Percentiles rank a stretch among this genome's conserved stretches.
These are phyloP conservation scores for Penicillium pancosmium DNA, from an alignment of 495 filamentous ascomycete genomes.

Conservation along the genomic window DNA sequence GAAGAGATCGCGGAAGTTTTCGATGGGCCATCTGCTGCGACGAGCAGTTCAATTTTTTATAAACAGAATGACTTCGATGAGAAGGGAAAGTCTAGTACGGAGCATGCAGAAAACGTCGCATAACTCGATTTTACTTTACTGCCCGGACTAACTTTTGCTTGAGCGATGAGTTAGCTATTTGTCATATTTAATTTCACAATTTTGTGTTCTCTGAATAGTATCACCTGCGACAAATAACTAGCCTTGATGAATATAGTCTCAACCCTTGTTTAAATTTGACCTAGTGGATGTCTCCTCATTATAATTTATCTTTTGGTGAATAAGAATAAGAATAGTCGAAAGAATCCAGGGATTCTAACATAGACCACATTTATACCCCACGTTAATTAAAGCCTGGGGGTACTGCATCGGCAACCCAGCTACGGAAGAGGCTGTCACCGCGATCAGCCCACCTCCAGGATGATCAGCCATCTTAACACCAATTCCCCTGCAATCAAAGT, in stretches of 20 bases:
- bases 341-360: too few relatives aligned
- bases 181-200: too few relatives aligned
- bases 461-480: background rate
- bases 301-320: too few relatives aligned
- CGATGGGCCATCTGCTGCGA: slow-evolving; percentile 41
- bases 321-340: too few relatives aligned
- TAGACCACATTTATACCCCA: too few relatives aligned
- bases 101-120: slow-evolving; percentile 16
- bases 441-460: background rate
- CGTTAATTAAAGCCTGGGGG: too few relatives aligned
- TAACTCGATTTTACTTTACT: background rate
- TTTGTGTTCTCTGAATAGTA: too few relatives aligned
- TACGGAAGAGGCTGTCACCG: background rate
- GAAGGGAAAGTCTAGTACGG: slow-evolving; percentile 8
- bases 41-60: background rate
- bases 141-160: background rate
- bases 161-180: too few relatives aligned
- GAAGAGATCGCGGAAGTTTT: slow-evolving; percentile 65
- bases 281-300: too few relatives aligned
- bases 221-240: too few relatives aligned
- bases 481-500: background rate
- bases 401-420: background rate
- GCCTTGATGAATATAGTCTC: too few relatives aligned
- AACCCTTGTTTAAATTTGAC: too few relatives aligned
- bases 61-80: slow-evolving; percentile 8